phyloP scores from a whole-genome alignment of 441 rosid genomes.

The Adansonia gregorii region DNA sequence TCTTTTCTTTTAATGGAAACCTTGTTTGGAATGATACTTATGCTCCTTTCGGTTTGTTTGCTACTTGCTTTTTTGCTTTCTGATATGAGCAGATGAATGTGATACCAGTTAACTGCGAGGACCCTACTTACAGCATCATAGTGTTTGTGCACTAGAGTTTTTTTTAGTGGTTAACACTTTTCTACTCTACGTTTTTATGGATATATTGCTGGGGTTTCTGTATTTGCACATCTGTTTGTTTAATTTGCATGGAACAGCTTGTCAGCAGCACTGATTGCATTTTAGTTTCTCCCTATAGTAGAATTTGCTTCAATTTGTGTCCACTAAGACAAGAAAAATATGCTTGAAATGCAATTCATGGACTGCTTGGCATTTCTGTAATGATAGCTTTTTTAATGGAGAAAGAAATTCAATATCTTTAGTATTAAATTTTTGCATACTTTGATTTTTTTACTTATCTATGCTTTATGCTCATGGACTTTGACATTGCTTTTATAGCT shows the following conservation, averaged over 20 bases:
- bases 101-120: neutral
- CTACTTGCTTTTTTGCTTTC: neutral
- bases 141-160: neutral
- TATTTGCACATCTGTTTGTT: neutral
- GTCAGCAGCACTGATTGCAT: neutral
- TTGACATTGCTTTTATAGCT: slow-evolving; percentile 54
- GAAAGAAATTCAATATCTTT: neutral
- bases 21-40: neutral
- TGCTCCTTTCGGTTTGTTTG: neutral
- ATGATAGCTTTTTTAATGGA: neutral
- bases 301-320: slow-evolving; percentile 1
- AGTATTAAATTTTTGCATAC: slow-evolving; percentile 1
- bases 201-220: neutral
- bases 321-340: neutral
- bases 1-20: neutral
- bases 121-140: neutral
- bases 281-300: neutral
- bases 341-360: slow-evolving; percentile 6
- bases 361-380: slow-evolving; percentile 10
- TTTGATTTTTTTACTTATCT: neutral
- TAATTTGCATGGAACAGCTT: neutral
- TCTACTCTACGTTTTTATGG: neutral
- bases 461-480: slow-evolving; percentile 22
- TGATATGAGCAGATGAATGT: slow-evolving; percentile 7
- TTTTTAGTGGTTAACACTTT: neutral